phyloP scores from a whole-genome alignment of 345 rosid species.

The Sisymbrium altissimum region DNA sequence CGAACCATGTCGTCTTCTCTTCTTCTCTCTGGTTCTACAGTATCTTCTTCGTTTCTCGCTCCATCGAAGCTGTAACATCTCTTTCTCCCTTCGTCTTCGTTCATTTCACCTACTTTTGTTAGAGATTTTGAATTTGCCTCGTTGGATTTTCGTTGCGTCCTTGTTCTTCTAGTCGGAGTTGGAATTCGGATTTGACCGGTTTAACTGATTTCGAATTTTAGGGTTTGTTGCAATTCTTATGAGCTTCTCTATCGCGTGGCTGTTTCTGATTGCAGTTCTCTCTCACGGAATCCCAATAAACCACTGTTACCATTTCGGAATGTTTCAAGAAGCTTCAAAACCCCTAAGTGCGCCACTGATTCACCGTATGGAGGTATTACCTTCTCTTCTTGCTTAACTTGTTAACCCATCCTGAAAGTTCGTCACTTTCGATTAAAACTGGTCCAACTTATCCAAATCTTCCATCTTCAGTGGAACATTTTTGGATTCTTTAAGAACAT shows the following conservation, averaged over 20 bases:
- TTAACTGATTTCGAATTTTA: background rate
- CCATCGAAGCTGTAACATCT: constrained; percentile 43
- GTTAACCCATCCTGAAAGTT: background rate
- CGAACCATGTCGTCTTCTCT: constrained; percentile 50
- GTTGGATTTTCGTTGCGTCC: background rate
- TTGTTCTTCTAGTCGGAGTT: background rate
- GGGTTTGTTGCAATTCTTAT: background rate
- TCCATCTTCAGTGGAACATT: too few relatives aligned
- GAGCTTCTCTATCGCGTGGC: background rate
- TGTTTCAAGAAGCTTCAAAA: constrained; percentile 32
- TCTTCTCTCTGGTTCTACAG: constrained; percentile 48
- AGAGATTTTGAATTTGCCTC: background rate
- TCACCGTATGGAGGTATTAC: constrained; percentile 68
- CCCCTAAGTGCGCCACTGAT: constrained; percentile 52
- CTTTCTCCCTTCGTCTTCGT: background rate
- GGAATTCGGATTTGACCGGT: background rate
- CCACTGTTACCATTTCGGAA: constrained; percentile 27
- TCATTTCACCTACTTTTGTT: constrained; percentile 8
- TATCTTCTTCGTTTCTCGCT: constrained; percentile 48
- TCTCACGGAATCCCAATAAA: constrained; percentile 18
- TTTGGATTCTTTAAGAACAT: background rate
- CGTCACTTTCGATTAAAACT: background rate
- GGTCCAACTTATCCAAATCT: background rate
- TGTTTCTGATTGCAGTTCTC: constrained; percentile 29
- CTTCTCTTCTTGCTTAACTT: background rate